Base-by-base conservation (phyloP, 495 filamentous ascomycete species). In the Melanomma pulvis-pyrius region DNA sequence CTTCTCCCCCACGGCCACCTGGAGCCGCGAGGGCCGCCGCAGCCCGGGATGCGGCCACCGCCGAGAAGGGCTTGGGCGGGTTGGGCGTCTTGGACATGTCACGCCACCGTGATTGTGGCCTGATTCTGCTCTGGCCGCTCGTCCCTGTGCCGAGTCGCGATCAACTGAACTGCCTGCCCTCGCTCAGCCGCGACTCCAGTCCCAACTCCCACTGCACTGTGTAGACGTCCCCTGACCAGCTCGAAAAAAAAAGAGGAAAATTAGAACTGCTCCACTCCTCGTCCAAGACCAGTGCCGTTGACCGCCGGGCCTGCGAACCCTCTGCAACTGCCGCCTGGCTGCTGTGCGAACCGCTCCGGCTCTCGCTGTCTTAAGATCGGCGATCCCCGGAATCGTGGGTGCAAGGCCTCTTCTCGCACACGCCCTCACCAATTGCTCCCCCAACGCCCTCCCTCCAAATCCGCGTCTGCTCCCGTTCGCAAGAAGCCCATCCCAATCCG, bases 321-420 rank as follows among this genome's bases (percentile, higher is more conserved):
- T 57, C 48, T 32, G 12, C 59, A 54, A 62, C 36, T 62, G 59
- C 59, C 59, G 59, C 48, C 47, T 2, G 29, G 30, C 32, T 15
- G 28, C 46, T 15, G 44, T 46, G 48, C 59, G 47, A 62, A 54
- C 39, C 59, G 34, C 47, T 28, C 46, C 7, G 24, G 13, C 26
- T 46, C 24, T 24, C 47, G 15, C 41, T 48, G n/a, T 52, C 59
- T 53, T 62, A 62, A 62, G 59, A 3, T 39, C 59, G 26, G 48
- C 26, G 11, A 32, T 9, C 47, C 48, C 49, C 59, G 49, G 59
- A 5, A 41, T 44, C 13, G 39, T 19, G 29, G 15, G 12, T 9
- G 30, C 21, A 46, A 62, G 46, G 25, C 30, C 48, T 26, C 21
- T 25, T 24, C 29, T 51, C 28, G 13, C 56, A 17, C 44, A 24